Evolutionary conservation across 148 eudicot species (phyloP), one percentile per base, ranked within the genome.

Genomic region (Chenopodium berlandieri): DNA sequence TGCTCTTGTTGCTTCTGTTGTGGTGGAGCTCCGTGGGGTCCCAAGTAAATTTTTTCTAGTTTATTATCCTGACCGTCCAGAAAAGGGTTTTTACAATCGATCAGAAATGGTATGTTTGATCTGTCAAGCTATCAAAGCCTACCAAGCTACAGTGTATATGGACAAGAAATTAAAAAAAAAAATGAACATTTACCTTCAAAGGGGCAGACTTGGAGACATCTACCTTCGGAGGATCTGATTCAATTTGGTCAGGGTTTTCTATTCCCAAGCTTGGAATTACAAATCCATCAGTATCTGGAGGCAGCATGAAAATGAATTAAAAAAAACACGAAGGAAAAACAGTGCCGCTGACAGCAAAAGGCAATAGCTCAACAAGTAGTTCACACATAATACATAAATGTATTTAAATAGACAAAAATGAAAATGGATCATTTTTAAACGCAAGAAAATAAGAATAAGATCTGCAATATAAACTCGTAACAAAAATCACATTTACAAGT

Each of bases 1-100:
- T 64, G 76, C 81, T 93, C 97, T 84, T 88, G 98, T 81, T 87
- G 98, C 79, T 94, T 94, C 81, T 88, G 58, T 77, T 88, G 93
- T 65, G 94, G 99, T 80, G 98, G 97, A 72, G 98, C 99, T 74
- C 98, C 99, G 84, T 97, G 97, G 56, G 99, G 99, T 78, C 99
- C 99, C 47, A 97, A 90, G 83, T 97, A 97, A 88, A 97, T 86
- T 80, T 94, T 87, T 87, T 94, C 95, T 75, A 87, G 82, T 66
- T 81, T 86, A 83, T 81, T 86, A 83, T 84, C 92, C 99, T 96
- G 88, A 64, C 46, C 81, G 46, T 62, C 10, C 31, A 34, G 25
- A 79, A 82, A 72, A 82, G 14, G 70, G 70, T 20, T 66, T 46
- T 47, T 31, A 7, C n/a, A 40, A 52, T 32, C n/a, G 32, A 52